Evolutionary conservation across 306 rosid species (phyloP), one percentile per base, ranked within the genome.

Genomic region (Rosa persica): DNA sequence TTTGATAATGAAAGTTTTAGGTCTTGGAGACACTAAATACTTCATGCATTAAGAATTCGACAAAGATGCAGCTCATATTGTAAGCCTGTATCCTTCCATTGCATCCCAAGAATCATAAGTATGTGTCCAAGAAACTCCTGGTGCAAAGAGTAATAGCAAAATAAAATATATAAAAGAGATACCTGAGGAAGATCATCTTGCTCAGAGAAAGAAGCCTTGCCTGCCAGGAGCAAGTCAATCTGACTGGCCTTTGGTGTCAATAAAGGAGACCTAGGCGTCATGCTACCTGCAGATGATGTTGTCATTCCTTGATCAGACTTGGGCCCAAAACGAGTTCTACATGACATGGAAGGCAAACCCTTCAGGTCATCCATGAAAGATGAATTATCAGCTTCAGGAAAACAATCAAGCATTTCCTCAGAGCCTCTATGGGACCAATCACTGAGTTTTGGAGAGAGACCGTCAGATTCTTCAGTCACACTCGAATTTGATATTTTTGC

Each of bases 271-370:
- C 99, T 91, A 65, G 99, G 99, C 76, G 99, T 95, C 94, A 95
- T 89, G 90, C 99, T 95, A 80, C 98, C 99, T 12, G 96, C 99
- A 65, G 99, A 95, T 79, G 99, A 93, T 49, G 98, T 91, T 36
- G 99, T 88, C 98, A 95, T 93, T 80, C 99, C 99, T 75, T 93
- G 99, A 83, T 95, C 99, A 84, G 99, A 95, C 90, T 93, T 95
- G 46, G 97, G 99, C 78, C 98, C 99, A 86, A 95, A 95, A 70
- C 98, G 99, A 86, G 96, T 93, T 91, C 87, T 93, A 80, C 98
- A 95, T 67, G 97, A 91, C 87, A 95, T 95, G 55, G 87, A 89
- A 76, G 99, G 97, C 75, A 95, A 86, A 60, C 97, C 96, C 87
- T 95, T 95, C 76, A 95, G 83, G 75, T 93, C 99, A 77, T 95